A percentile compares a stretch with the other conserved stretches of the same genome.
Evolutionary conservation across 129 eudicot species (phyloP).

Genomic region (Glebionis coronaria): DNA sequence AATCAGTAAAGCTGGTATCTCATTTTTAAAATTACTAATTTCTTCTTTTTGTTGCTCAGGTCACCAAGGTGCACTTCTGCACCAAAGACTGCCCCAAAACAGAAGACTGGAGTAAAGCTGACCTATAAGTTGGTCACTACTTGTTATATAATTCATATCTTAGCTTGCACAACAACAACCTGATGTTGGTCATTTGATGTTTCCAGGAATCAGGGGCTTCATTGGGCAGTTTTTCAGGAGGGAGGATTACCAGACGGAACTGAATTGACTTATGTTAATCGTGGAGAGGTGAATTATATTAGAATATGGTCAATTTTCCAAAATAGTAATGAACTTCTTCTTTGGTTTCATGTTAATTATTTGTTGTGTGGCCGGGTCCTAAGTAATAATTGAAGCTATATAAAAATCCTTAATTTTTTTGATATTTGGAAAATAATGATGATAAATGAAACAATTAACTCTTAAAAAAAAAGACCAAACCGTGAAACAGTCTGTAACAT

Average conservation of each 20-base stretch:
- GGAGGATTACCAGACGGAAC: slow-evolving; percentile 93
- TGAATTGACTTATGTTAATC: slow-evolving; percentile 70
- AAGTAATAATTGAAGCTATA: too few species aligned
- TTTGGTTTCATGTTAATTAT: too few species aligned
- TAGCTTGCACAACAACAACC: slow-evolving; percentile 16
- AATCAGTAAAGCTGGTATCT: not conserved
- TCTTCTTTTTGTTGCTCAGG: slow-evolving; percentile 35
- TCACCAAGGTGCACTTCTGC: slow-evolving; percentile 34
- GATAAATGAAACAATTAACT: too few species aligned
- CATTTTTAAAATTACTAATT: slow-evolving; percentile 3
- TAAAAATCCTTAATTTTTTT: too few species aligned
- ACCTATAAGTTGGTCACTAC: slow-evolving; percentile 57
- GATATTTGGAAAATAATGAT: too few species aligned
- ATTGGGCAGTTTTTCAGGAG: slow-evolving; percentile 74
- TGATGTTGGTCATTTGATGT: slow-evolving; percentile 19
- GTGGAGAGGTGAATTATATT: slow-evolving; percentile 61
- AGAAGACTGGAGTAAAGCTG: slow-evolving; percentile 48
- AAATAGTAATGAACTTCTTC: too few species aligned
- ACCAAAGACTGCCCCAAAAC: slow-evolving; percentile 37
- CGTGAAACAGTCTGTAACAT: too few species aligned
- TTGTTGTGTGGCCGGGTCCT: too few species aligned
- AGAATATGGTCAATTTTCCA: not conserved
- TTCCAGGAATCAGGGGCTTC: slow-evolving; percentile 78
- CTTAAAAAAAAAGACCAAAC: too few species aligned
- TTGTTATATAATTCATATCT: not conserved